These are phyloP conservation scores for Potentilla sterilis DNA, from an alignment of 306 rosid species.

Conservation along the genomic window DNA sequence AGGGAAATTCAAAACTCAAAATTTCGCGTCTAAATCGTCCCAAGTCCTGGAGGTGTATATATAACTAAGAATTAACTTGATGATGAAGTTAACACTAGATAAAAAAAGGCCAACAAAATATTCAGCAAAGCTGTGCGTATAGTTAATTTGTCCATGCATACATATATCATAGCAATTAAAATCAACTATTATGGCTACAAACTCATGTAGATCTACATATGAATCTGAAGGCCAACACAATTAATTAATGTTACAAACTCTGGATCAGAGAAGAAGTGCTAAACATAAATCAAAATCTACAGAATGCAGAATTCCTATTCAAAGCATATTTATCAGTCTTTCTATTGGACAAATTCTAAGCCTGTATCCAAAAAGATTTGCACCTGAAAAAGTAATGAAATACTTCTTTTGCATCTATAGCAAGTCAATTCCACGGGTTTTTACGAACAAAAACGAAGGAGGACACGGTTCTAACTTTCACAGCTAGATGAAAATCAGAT, in stretches of 20 bases:
- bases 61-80: neutral
- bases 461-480: neutral
- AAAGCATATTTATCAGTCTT: neutral
- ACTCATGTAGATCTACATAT: neutral
- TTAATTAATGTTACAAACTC: neutral
- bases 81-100: neutral
- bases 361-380: neutral
- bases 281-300: neutral
- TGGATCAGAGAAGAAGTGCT: neutral
- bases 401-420: no score
- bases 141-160: no score
- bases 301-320: neutral
- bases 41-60: neutral
- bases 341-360: neutral
- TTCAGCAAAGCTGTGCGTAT: neutral
- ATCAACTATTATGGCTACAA: neutral
- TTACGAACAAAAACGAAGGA: neutral
- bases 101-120: neutral
- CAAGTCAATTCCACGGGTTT: neutral
- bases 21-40: neutral
- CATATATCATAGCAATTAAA: neutral
- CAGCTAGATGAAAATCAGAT: neutral
- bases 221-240: neutral
- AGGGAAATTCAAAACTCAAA: neutral
- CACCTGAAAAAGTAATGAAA: no score